Evolutionary conservation across 1,284 basidiomycete species (phyloP).

Genomic region (Cystobasidium sp.): DNA sequence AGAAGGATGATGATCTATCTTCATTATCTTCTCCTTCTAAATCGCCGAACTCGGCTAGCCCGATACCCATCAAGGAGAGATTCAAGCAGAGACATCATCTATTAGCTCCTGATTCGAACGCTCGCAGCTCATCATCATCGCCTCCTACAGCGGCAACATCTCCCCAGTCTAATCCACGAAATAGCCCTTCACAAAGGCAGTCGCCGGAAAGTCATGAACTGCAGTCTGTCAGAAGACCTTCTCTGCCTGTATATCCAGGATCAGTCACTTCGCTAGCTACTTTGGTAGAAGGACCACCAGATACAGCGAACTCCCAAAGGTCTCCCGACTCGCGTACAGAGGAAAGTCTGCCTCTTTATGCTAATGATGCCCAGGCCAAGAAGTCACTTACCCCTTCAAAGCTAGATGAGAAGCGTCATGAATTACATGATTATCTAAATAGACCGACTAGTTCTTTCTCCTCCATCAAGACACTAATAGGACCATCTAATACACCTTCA

Average conservation of each 20-base stretch:
- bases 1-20: neutral
- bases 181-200: neutral
- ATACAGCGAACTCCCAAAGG: neutral
- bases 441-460: slow-evolving; percentile 5
- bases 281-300: neutral
- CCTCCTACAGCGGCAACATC: no score
- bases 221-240: neutral
- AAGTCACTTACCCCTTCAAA: neutral
- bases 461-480: neutral
- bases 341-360: neutral
- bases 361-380: neutral
- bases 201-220: neutral
- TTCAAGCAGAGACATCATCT: slow-evolving; percentile 19
- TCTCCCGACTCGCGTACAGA: neutral
- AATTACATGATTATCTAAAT: slow-evolving; percentile 10
- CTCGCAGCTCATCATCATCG: no score
- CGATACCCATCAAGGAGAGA: slow-evolving; percentile 5
- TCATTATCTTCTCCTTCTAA: neutral
- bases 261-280: slow-evolving; percentile 15
- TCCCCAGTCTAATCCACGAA: no score
- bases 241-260: slow-evolving; percentile 7
- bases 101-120: neutral
- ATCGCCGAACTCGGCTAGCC: neutral
- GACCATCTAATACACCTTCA: neutral
- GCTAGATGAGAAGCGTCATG: neutral